Evolutionary conservation across 2,329 filamentous ascomycete species (phyloP), one percentile per base, ranked within the genome.

Genomic region (Monosporascus sp.): DNA sequence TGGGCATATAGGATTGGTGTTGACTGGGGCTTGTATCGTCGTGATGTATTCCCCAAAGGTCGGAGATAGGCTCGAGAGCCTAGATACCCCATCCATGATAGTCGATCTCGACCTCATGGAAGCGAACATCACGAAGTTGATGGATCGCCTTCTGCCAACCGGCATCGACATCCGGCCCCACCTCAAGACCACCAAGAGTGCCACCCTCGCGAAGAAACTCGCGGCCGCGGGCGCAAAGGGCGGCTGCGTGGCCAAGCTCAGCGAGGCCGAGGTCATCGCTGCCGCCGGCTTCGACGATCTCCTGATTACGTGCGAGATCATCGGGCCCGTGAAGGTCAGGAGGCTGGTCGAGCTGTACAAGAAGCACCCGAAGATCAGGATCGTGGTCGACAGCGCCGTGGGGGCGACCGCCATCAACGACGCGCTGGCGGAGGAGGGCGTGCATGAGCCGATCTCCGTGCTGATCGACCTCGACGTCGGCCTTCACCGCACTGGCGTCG

Each of bases 1-100:
- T 35, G 11, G 3, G 31, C 11, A 5, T 35, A 35, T 35, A 35
- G 4, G 11, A 14, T 35, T 2, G 11, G 31, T 14, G 1, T 35
- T 11, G 31, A 14, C 6, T 5, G 31, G 31, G 14, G 11, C 31
- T 14, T 35, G 1, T 35, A 11, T 35, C 11, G 31, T 9, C 43
- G 53, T 28, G 5, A 69, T 68, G 68, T 76, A 77, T 60, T 48
- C 61, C 37, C 74, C 75, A 11, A 65, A 71, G 56, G 58, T 76
- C 46, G 76, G 77, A 51, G 72, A 77, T 56, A 54, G 55, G 14
- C 55, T 79, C 60, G 65, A 67, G 4, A 63, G 62, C 53, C 76
- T 81, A 44, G 79, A 81, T 60, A 81, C 79, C 0, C 79, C 78
- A 1, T 80, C 77, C 50, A 81, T 81, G 77, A 72, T 81, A 45